Conservation (phyloP, 2,329 filamentous ascomycete genomes). For the Hymenoscyphus linearis region DNA sequence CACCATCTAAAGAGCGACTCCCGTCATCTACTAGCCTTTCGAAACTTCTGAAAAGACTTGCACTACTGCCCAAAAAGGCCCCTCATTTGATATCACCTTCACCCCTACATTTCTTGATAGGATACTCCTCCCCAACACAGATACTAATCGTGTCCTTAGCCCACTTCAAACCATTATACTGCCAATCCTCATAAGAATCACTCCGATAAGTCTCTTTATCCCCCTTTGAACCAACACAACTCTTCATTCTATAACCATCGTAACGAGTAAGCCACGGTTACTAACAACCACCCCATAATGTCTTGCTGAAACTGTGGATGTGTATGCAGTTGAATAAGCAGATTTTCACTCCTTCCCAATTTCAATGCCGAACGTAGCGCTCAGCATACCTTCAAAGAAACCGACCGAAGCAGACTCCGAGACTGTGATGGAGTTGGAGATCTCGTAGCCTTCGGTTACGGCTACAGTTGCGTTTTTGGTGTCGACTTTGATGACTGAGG, state of each 20-base stretch:
- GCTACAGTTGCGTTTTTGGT: slow-evolving; percentile 30
- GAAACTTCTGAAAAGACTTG: no score
- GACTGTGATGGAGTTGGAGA: slow-evolving; percentile 33
- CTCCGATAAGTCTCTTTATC: slow-evolving; percentile 28
- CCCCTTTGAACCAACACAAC: slow-evolving; percentile 29
- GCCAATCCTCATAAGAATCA: slow-evolving; percentile 34
- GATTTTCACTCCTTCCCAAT: slow-evolving; percentile 33
- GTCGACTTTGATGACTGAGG: slow-evolving; percentile 33
- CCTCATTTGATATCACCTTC: slow-evolving; percentile 21
- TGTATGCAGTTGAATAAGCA: slow-evolving; percentile 29
- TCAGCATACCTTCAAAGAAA: slow-evolving; percentile 29
- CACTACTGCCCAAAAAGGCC: background rate
- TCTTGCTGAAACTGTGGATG: slow-evolving; percentile 32
- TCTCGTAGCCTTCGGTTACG: slow-evolving; percentile 32
- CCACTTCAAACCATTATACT: slow-evolving; percentile 34
- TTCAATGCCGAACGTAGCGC: slow-evolving; percentile 23
- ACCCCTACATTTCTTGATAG: slow-evolving; percentile 36
- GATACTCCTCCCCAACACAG: slow-evolving; percentile 35
- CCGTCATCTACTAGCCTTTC: no score
- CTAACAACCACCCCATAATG: slow-evolving; percentile 38
- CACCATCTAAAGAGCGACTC: no score
- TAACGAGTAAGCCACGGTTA: slow-evolving; percentile 33
- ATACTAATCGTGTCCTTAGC: slow-evolving; percentile 37
- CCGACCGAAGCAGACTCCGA: slow-evolving; percentile 16
- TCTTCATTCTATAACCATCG: slow-evolving; percentile 33